Conservation (phyloP, 768 basidiomycete genomes). For the Pholiota microspora region DNA sequence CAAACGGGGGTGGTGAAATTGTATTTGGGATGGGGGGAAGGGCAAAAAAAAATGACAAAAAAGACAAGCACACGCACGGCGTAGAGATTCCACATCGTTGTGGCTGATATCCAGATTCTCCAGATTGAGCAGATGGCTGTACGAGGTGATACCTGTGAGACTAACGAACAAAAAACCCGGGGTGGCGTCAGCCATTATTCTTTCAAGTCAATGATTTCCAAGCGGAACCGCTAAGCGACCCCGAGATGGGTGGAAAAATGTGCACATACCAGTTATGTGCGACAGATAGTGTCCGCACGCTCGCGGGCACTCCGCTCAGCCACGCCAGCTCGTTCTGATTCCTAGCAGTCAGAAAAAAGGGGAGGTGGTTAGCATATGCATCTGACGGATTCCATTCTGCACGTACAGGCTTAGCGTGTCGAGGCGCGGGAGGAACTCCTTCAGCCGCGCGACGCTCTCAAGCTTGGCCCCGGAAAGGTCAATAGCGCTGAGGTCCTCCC, state of each 20-base stretch:
- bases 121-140: constrained; percentile 80
- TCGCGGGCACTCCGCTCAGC: constrained; percentile 75
- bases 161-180: constrained; percentile 36
- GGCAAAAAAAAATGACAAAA: not conserved
- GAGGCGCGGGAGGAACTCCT: constrained; percentile 87
- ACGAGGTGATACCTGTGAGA: constrained; percentile 84
- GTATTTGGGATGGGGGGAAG: too few relatives aligned
- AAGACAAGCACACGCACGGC: constrained; percentile 55
- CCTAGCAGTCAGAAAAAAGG: constrained; percentile 36
- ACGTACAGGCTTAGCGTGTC: constrained; percentile 70
- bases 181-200: not conserved
- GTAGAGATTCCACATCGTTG: constrained; percentile 86
- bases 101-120: constrained; percentile 88
- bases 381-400: not conserved
- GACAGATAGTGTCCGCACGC: constrained; percentile 74
- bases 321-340: constrained; percentile 74
- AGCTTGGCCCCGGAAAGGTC: constrained; percentile 72
- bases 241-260: constrained; percentile 10
- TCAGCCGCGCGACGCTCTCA: constrained; percentile 78
- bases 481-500: constrained; percentile 78
- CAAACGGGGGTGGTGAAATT: too few relatives aligned
- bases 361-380: constrained; percentile 1
- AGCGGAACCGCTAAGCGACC: constrained; percentile 8
- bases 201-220: not conserved
- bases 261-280: constrained; percentile 71